Conservation (phyloP, 306 rosid genomes). For the Erythrophleum fordii region DNA sequence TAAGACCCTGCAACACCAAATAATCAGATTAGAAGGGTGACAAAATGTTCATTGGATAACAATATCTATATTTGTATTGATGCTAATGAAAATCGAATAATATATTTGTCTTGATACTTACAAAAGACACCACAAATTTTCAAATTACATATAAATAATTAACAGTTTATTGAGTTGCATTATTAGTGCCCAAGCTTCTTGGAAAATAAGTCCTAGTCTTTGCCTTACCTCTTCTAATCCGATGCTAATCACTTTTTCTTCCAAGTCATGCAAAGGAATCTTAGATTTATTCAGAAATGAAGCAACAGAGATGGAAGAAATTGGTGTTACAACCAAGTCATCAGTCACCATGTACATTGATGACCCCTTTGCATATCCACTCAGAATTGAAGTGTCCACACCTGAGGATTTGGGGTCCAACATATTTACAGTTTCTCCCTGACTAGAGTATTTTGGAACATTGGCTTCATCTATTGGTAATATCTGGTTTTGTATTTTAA, state of each 20-base stretch:
- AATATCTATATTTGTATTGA: too few species aligned
- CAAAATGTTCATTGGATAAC: too few species aligned
- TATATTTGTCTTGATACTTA: too few species aligned
- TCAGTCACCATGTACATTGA: constrained; percentile 10
- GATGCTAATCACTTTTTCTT: not conserved
- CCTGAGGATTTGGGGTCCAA: not conserved
- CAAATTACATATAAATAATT: too few species aligned
- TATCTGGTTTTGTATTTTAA: too few species aligned
- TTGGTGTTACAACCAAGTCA: constrained; percentile 9
- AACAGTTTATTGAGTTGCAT: too few species aligned
- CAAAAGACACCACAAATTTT: not conserved
- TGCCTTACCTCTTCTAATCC: not conserved
- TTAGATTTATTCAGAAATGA: not conserved
- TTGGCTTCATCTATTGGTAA: too few species aligned
- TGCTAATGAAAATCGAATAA: too few species aligned
- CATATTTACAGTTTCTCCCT: not conserved
- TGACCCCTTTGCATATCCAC: not conserved
- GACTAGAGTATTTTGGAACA: too few species aligned
- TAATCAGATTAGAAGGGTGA: too few species aligned
- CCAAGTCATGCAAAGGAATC: not conserved
- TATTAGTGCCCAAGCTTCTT: too few species aligned
- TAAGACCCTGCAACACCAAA: not conserved
- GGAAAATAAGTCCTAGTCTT: not conserved
- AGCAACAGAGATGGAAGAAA: not conserved
- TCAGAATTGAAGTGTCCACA: not conserved